These are phyloP conservation scores for Penicillium coffeae DNA, from an alignment of 495 filamentous ascomycete species.

Conservation along the genomic window DNA sequence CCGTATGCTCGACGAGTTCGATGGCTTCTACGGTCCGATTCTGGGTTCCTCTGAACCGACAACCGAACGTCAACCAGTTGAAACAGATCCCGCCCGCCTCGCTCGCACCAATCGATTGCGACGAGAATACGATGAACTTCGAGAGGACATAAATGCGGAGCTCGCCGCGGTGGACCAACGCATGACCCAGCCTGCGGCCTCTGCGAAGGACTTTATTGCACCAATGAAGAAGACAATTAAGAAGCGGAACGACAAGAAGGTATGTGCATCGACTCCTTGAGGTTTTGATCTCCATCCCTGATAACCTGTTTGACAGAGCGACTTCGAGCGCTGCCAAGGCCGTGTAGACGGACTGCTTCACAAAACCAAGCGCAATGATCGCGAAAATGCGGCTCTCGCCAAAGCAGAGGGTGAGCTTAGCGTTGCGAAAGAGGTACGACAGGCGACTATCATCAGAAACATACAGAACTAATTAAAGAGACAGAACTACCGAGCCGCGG, in stretches of 20 bases:
- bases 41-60: constrained; percentile 58
- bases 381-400: constrained; percentile 71
- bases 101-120: constrained; percentile 65
- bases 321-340: constrained; percentile 79
- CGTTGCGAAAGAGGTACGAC: constrained; percentile 59
- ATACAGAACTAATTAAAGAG: constrained; percentile 1
- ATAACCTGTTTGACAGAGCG: constrained; percentile 41
- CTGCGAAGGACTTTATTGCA: constrained; percentile 66
- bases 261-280: constrained; percentile 10
- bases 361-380: constrained; percentile 67
- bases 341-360: constrained; percentile 66
- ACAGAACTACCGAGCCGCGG: constrained; percentile 77
- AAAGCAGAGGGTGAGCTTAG: constrained; percentile 78
- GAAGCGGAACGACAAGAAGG: constrained; percentile 83
- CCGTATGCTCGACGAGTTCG: constrained; percentile 65
- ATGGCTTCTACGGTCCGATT: constrained; percentile 80
- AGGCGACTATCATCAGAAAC: not conserved
- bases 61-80: constrained; percentile 42
- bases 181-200: constrained; percentile 67
- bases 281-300: not conserved
- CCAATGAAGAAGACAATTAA: constrained; percentile 89
- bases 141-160: constrained; percentile 70
- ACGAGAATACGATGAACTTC: constrained; percentile 69
- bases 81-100: constrained; percentile 62
- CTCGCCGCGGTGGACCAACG: constrained; percentile 66